Base-by-base conservation (phyloP, 2,329 filamentous ascomycete genomes). In the Epichloe glyceriae region DNA sequence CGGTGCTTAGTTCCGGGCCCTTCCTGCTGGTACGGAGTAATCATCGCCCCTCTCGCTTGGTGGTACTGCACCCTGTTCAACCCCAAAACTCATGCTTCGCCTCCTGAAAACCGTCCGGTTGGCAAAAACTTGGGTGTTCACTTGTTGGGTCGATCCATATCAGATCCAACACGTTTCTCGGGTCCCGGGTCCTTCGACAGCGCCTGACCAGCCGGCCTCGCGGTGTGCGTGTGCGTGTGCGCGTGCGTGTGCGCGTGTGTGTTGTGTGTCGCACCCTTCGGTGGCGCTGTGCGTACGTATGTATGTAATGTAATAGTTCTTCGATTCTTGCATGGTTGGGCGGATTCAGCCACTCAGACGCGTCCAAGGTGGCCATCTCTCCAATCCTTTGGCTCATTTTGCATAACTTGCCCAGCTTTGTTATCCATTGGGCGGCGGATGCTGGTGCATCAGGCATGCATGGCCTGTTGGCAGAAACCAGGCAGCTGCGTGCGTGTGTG, bases 341-440 rank as follows among this genome's bases (percentile, higher is more conserved):
- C 35, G 26, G 10, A 30, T 10, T 51, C 50, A 50, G 50, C 53
- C 56, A 57, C 49, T 57, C 51, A 52, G 51, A 40, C 47, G 44
- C 46, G 51, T 54, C 54, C 52, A 52, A 52, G 44, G 52, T 50
- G 56, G 45, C 52, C 58, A 61, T 64, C 60, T 52, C 52, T 51
- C 53, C 55, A 54, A 47, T 38, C 52, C 56, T 50, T 42, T 48
- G 49, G 39, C 39, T 41, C 39, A 41, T 47, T 51, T 58, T 46
- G 56, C 59, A 62, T 54, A 54, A 61, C 52, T 8, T 8, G 26
- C 26, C 26, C 26, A 26, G 22, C 22, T 57, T 39, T 39, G 12
- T 5, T 38, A 14, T 20, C 34, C 40, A 60, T 61, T 61, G 61
- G 56, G 33, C 33, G 17, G n/a, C 7, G 47, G 46, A 19, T 22